phyloP scores from a whole-genome alignment of 768 basidiomycete species.

The Leccinum rimulosum region DNA sequence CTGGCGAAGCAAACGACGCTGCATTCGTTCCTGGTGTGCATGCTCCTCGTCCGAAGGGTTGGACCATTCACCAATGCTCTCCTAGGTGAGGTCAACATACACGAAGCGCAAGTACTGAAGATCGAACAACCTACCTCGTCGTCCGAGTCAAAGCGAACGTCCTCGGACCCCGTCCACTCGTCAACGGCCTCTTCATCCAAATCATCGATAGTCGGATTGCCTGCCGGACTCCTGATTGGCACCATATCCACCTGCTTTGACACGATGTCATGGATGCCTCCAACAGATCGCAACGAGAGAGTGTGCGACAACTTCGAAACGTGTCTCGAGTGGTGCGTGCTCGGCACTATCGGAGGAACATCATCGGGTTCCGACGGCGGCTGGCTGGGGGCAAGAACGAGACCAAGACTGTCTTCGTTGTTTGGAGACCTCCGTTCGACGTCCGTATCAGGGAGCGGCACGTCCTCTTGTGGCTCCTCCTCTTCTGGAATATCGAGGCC shows the following conservation, averaged over 20 bases:
- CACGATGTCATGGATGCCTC: constrained; percentile 43
- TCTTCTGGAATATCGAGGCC: constrained; percentile 79
- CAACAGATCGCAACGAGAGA: constrained; percentile 62
- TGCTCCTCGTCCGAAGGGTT: constrained; percentile 90
- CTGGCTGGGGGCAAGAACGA: constrained; percentile 19
- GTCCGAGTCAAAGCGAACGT: constrained; percentile 56
- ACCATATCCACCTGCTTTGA: constrained; percentile 27
- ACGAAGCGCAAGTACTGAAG: background rate
- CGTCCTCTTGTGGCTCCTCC: constrained; percentile 58
- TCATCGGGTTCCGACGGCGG: constrained; percentile 38
- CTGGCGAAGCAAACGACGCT: constrained; percentile 56
- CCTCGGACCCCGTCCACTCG: constrained; percentile 87
- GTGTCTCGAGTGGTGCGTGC: constrained; percentile 64
- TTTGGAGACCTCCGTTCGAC: constrained; percentile 40
- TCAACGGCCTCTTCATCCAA: constrained; percentile 43
- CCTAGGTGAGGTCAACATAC: constrained; percentile 21
- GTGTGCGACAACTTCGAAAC: constrained; percentile 66
- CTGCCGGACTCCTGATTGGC: constrained; percentile 32
- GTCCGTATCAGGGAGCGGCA: constrained; percentile 26
- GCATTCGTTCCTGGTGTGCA: constrained; percentile 63
- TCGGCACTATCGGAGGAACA: constrained; percentile 47
- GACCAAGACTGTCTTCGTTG: constrained; percentile 29
- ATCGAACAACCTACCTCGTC: constrained; percentile 54
- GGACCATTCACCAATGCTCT: constrained; percentile 88
- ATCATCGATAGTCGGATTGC: constrained; percentile 35